These are phyloP conservation scores for Fragaria ananassa DNA, from an alignment of 306 rosid species.

Conservation along the genomic window DNA sequence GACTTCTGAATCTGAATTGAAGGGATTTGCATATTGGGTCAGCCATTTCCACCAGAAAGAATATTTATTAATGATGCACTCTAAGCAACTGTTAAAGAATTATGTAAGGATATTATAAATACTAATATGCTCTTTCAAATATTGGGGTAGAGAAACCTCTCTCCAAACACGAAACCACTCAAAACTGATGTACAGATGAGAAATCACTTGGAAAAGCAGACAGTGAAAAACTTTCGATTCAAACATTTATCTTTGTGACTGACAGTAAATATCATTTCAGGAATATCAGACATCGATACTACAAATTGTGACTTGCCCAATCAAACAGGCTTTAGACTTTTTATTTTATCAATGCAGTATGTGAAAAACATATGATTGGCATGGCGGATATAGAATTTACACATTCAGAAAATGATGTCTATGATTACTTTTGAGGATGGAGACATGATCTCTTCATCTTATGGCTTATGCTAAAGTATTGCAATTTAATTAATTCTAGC, in stretches of 20 bases:
- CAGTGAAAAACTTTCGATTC: not conserved
- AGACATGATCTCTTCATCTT: not conserved
- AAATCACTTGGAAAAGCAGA: slow-evolving; percentile 10
- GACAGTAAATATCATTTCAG: not conserved
- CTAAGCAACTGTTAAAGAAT: slow-evolving; percentile 12
- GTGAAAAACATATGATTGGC: not conserved
- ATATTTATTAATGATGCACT: slow-evolving; percentile 21
- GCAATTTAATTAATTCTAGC: not conserved
- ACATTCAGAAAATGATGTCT: not conserved
- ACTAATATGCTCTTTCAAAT: not conserved
- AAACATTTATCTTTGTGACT: not conserved
- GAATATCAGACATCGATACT: not conserved
- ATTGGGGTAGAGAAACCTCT: not conserved
- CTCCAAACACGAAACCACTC: not conserved
- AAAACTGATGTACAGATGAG: not conserved
- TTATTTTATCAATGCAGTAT: not conserved
- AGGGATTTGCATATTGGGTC: slow-evolving; percentile 22
- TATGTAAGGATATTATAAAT: not conserved
- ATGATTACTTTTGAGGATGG: slow-evolving; percentile 1
- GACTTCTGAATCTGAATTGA: slow-evolving; percentile 79
- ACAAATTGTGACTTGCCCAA: not conserved
- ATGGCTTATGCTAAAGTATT: slow-evolving; percentile 1
- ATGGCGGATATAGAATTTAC: not conserved
- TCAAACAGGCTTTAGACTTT: too few relatives aligned
- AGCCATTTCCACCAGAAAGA: slow-evolving; percentile 25